Conservation (phyloP, 345 rosid species). For the Theobroma cacao region DNA sequence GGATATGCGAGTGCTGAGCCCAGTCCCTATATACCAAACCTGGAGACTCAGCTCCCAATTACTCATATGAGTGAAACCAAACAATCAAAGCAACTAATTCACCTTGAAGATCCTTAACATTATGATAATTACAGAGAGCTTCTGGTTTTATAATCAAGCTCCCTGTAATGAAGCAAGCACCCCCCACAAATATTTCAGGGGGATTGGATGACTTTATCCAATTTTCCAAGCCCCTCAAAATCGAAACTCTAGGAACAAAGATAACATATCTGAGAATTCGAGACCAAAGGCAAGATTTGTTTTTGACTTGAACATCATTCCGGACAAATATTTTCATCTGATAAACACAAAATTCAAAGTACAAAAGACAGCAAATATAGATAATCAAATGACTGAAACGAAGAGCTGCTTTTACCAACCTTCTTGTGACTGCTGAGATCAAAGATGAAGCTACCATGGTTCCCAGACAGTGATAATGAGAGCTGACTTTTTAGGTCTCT, state of each 20-base stretch:
- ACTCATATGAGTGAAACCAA: no score
- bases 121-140: no score
- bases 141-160: no score
- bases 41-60: neutral
- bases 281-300: neutral
- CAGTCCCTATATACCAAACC: neutral
- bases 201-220: neutral
- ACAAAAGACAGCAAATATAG: neutral
- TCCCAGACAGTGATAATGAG: neutral
- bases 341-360: neutral
- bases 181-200: no score
- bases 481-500: neutral
- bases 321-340: neutral
- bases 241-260: neutral
- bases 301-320: neutral
- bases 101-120: no score
- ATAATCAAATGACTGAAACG: neutral
- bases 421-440: constrained; percentile 3
- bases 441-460: constrained; percentile 6
- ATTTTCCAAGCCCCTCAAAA: neutral
- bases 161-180: no score
- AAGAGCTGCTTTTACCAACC: neutral
- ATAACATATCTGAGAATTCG: neutral
- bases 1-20: neutral
- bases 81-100: no score